Base-by-base conservation (phyloP, 2,329 filamentous ascomycete species). In the Aspergillus ruber region DNA sequence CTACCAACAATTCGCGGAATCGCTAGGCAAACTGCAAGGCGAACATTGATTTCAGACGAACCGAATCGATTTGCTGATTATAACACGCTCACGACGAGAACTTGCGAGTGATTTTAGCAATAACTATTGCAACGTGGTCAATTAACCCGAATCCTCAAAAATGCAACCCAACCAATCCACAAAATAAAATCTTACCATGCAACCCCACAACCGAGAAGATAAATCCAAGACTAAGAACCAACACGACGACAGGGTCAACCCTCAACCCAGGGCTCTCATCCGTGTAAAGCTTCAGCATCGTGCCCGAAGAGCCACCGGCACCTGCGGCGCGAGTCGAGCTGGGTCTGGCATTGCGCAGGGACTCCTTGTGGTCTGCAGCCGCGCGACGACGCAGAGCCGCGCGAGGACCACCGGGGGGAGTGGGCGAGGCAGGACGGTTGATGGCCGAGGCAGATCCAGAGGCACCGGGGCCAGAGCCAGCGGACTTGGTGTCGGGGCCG, bases 251-350 rank as follows among this genome's bases (percentile, higher is more conserved):
- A 18, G 93, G 93, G 71, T 98, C 93, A 56, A 98, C 93, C 78
- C 96, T 95, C 63, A 98, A 78, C 53, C 93, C 93, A 50, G 93
- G 93, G 56, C 88, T 95, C 78, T 98, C 93, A 68, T 98, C 93
- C 49, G 93, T 98, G 83, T 98, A 98, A 40, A 98, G 85, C 73
- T 90, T 91, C 77, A 98, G 79, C 93, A 98, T 98, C 45, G 93
- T 98, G 76, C 89, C 95, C 72, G 86, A 95, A 69, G 90, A 96
- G 57, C 93, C 93, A 58, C 93, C 93, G 15, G 93, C 93, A 60
- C 93, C 93, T 29, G 93, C 93, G 35, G 91, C 84, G 63, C 93
- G 83, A 57, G 93, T 98, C 76, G 88, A 95, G 70, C 85, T 88
- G 44, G 93, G 93, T 60, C 93, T 81, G 57, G 83, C 86, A 85